Conservation (phyloP, 2,329 filamentous ascomycete genomes). For the Fusarium albosuccineum region DNA sequence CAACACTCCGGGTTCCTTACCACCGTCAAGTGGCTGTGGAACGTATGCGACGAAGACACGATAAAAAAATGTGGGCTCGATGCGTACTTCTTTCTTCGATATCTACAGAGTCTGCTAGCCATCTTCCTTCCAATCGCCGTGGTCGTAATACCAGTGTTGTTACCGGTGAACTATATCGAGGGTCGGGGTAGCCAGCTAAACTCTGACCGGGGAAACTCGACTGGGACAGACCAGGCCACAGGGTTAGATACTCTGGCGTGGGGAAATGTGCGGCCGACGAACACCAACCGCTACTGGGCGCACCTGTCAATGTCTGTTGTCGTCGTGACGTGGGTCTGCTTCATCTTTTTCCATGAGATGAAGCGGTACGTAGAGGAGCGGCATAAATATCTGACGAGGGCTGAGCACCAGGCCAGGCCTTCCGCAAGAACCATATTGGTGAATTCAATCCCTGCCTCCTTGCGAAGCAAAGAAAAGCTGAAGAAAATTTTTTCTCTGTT, state of each 20-base stretch:
- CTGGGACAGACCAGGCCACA: too few relatives aligned
- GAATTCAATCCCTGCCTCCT: slow-evolving; percentile 89
- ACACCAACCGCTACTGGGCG: slow-evolving; percentile 82
- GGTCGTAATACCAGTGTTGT: slow-evolving; percentile 84
- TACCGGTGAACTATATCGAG: slow-evolving; percentile 85
- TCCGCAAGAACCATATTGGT: slow-evolving; percentile 97
- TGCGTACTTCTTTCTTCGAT: slow-evolving; percentile 97
- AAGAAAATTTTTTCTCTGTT: slow-evolving; percentile 93
- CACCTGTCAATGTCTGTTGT: slow-evolving; percentile 84
- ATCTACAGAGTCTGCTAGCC: slow-evolving; percentile 80
- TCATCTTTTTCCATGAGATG: slow-evolving; percentile 87
- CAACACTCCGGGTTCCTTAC: slow-evolving; percentile 71
- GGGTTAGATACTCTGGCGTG: slow-evolving; percentile 88
- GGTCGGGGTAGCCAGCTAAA: slow-evolving; percentile 72
- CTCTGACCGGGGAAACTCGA: slow-evolving; percentile 51
- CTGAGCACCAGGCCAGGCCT: slow-evolving; percentile 91
- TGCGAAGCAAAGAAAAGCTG: slow-evolving; percentile 86
- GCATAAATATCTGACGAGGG: slow-evolving; percentile 93
- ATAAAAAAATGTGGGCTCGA: slow-evolving; percentile 97
- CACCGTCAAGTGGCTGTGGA: slow-evolving; percentile 71
- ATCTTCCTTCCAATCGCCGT: slow-evolving; percentile 89
- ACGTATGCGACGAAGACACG: slow-evolving; percentile 81
- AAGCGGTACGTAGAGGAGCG: slow-evolving; percentile 91
- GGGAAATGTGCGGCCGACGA: slow-evolving; percentile 80
- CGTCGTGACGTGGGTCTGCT: slow-evolving; percentile 87